Base-by-base conservation (phyloP, 768 basidiomycete genomes). In the Stropharia rugosoannulata region DNA sequence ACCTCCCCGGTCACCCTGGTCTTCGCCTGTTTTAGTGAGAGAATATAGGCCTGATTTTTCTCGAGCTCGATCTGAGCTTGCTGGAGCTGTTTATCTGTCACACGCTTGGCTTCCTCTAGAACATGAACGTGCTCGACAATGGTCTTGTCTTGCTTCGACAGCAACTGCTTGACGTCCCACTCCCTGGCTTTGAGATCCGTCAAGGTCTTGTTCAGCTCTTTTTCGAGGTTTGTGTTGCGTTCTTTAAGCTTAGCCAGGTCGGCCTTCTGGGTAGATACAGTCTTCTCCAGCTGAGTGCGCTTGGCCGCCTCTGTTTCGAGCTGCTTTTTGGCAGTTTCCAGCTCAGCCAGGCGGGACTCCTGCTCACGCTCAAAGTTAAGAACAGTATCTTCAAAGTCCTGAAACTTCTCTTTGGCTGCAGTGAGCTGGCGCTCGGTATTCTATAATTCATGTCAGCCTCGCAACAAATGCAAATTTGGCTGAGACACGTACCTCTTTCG, bases 41-140 rank as follows among this genome's bases (percentile, higher is more conserved):
- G 86, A 59, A 95, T 90, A 61, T 93, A 87, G 1, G 79, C 77
- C 5, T 77, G 80, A 41, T 90, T 86, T 57, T 86, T 85, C 68
- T 86, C 80, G 32, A 96, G 70, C 67, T 96, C 93, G 16, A 78
- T 70, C 54, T 90, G 87, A 0, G 94, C 89, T 2, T 92, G 90
- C 16, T 78, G 83, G 13, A 98, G 83, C 66, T 97, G 93, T 38
- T 89, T 84, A 68, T 98, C 96, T 1, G 96, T 95, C 54, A 96
- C 86, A 36, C 86, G 86, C 70, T 98, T 98, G 13, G 96, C 96
- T 67, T 95, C 92, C 68, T 98, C 95, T 10, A 96, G 80, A 27
- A 98, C 96, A 67, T 98, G 88, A 22, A 97, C 93, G 65, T 98
- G 96, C 70, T 98, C 95, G 42, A 98, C 95, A 56, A 97, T 95